Percentiles rank a stretch among this genome's conserved stretches.
These are phyloP conservation scores for Phragmites australis DNA, from an alignment of 176 grass and related monocot species.

Conservation along the genomic window DNA sequence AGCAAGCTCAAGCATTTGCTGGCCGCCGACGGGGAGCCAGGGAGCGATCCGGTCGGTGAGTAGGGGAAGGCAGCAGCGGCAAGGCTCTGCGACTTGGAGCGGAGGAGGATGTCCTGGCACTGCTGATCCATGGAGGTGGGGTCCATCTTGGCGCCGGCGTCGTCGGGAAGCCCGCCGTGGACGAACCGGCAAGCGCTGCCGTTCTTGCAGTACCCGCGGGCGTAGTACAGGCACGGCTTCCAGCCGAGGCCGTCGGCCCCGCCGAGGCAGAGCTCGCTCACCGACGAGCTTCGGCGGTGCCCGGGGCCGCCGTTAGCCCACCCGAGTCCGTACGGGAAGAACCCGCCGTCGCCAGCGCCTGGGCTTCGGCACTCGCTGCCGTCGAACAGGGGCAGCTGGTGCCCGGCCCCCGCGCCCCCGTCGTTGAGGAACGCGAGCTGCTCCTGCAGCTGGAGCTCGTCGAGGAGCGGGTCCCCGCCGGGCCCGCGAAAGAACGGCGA, in stretches of 20 bases:
- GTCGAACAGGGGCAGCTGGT: slow-evolving; percentile 46
- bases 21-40: slow-evolving; percentile 63
- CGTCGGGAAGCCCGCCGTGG: slow-evolving; percentile 70
- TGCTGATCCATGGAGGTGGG: slow-evolving; percentile 49
- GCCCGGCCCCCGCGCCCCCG: background rate
- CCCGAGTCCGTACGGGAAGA: slow-evolving; percentile 35
- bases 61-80: slow-evolving; percentile 64
- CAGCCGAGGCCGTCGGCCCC: slow-evolving; percentile 55
- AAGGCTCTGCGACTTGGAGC: slow-evolving; percentile 80
- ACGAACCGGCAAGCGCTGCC: slow-evolving; percentile 80
- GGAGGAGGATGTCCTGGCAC: slow-evolving; percentile 82
- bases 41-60: slow-evolving; percentile 80
- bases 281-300: slow-evolving; percentile 77
- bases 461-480: slow-evolving; percentile 40
- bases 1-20: slow-evolving; percentile 83
- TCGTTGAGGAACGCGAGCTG: slow-evolving; percentile 82
- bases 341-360: slow-evolving; percentile 9
- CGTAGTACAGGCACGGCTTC: slow-evolving; percentile 95
- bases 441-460: slow-evolving; percentile 82
- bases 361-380: slow-evolving; percentile 47
- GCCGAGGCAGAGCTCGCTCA: slow-evolving; percentile 77
- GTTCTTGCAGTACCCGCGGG: slow-evolving; percentile 95
- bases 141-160: slow-evolving; percentile 45
- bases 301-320: slow-evolving; percentile 51
- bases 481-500: slow-evolving; percentile 49